phyloP scores from a whole-genome alignment of 495 filamentous ascomycete species.

The Talaromyces proteolyticus region DNA sequence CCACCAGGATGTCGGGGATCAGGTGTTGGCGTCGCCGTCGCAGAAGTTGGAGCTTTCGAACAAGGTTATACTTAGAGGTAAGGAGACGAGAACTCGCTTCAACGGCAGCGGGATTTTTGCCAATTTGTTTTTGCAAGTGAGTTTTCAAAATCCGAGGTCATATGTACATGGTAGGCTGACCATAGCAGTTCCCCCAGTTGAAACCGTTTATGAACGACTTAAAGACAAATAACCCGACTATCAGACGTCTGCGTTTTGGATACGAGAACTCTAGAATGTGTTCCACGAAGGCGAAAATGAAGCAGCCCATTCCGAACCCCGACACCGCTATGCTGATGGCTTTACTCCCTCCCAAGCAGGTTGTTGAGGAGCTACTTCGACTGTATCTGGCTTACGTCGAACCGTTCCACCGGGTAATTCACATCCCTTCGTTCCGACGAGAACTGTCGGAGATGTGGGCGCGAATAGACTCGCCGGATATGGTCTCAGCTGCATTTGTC shows the following conservation, averaged over 20 bases:
- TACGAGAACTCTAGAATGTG: constrained; percentile 21
- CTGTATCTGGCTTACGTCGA: constrained; percentile 53
- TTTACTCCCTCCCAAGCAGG: constrained; percentile 32
- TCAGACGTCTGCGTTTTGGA: constrained; percentile 30
- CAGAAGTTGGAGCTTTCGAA: constrained; percentile 33
- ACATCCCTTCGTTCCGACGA: constrained; percentile 48
- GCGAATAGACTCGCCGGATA: constrained; percentile 18
- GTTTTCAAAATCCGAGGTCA: neutral
- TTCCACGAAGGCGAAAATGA: constrained; percentile 29
- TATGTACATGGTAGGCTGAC: too few relatives aligned
- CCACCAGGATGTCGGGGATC: constrained; percentile 8
- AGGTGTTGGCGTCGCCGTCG: constrained; percentile 22
- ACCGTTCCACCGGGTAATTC: constrained; percentile 50
- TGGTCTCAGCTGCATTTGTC: constrained; percentile 38
- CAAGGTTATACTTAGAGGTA: constrained; percentile 38
- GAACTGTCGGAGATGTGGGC: constrained; percentile 50
- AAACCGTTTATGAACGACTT: constrained; percentile 37
- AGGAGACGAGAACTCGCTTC: constrained; percentile 36
- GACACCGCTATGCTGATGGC: constrained; percentile 22
- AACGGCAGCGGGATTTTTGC: constrained; percentile 38
- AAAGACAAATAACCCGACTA: constrained; percentile 27
- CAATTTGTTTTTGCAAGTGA: constrained; percentile 36
- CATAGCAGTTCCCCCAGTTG: constrained; percentile 34
- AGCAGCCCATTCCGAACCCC: constrained; percentile 24
- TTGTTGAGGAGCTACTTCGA: constrained; percentile 44